Evolutionary conservation across 139 green algal species (phyloP), one percentile per base, ranked within the genome.

Genomic region (Asterochloris sp.): DNA sequence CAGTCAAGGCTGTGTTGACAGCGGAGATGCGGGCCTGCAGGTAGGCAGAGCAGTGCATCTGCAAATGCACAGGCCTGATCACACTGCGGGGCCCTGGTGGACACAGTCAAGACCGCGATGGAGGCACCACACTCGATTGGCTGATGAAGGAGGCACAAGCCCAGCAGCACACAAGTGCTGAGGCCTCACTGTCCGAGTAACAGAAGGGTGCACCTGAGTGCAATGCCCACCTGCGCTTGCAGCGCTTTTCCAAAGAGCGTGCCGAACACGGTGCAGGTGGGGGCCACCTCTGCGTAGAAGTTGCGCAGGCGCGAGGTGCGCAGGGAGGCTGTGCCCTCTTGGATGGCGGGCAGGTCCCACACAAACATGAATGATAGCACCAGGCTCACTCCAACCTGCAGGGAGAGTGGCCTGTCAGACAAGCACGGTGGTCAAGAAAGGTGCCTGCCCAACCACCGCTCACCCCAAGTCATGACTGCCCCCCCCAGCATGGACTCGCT

Each of bases 341-440:
- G 77, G 86, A 98, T 98, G 66, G 78, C 88, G 13, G 95, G 93
- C 77, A 98, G 86, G 89, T 98, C 95, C 95, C 93, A 98, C 64
- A 98, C 88, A 64, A 98, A 87, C 90, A 98, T 96, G 89, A 98
- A 98, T 38, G 89, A 93, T 29, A 98, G 89, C 74, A 98, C 91
- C 82, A 98, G 85, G 67, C 89, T 94, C n/a, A 98, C 91, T 16
- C 92, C 83, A 21, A 96, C 91, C 93, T 98, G 91, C 82, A 81
- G 9, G 24, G 47, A 13, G 4, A 54, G 38, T 6, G 38, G 38
- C 38, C 23, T 6, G 19, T 73, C 66, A 73, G 66, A 73, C 4
- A 23, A 26, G 19, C 62, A 62, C 23, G n/a, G 26, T 26, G 11
- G 0, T 75, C 63, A 80, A 15, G 26, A 54, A 54, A 54, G 38